Evolutionary conservation across 2,329 filamentous ascomycete species (phyloP).

Genomic region (Penicillium concentricum): DNA sequence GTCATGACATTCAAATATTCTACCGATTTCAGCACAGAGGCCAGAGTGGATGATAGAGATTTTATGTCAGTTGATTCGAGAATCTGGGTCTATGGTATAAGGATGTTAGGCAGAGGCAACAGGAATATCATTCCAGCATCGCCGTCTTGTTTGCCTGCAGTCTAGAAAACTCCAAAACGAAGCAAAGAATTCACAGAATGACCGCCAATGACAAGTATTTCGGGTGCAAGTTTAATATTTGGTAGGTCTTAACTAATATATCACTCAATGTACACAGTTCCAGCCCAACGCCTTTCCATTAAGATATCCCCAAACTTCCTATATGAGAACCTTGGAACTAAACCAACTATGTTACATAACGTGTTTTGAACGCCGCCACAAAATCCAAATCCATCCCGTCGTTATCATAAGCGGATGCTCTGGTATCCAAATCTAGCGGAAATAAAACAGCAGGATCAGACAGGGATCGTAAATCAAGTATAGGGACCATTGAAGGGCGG

Average conservation of each 20-base stretch:
- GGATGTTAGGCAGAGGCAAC: background rate
- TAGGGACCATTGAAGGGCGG: slow-evolving; percentile 48
- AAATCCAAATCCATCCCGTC: slow-evolving; percentile 10
- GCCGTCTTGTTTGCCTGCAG: background rate
- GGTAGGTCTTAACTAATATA: background rate
- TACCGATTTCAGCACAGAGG: background rate
- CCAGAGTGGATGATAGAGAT: background rate
- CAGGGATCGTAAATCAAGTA: slow-evolving; percentile 34
- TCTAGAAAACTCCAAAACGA: background rate
- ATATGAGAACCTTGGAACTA: background rate
- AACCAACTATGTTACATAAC: slow-evolving; percentile 14
- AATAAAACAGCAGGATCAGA: background rate
- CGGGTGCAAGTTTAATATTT: background rate
- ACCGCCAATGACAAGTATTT: too few relatives aligned
- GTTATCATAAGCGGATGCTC: background rate
- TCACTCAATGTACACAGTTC: background rate
- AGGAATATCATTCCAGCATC: too few relatives aligned
- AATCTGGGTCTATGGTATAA: background rate
- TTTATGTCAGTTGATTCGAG: background rate
- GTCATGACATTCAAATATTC: background rate
- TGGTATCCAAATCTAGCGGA: background rate
- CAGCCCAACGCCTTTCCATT: background rate
- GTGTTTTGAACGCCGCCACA: slow-evolving; percentile 15
- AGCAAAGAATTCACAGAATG: background rate
- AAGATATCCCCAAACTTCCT: too few relatives aligned